phyloP scores from a whole-genome alignment of 805 yeast species.

The Candida patagonica region DNA sequence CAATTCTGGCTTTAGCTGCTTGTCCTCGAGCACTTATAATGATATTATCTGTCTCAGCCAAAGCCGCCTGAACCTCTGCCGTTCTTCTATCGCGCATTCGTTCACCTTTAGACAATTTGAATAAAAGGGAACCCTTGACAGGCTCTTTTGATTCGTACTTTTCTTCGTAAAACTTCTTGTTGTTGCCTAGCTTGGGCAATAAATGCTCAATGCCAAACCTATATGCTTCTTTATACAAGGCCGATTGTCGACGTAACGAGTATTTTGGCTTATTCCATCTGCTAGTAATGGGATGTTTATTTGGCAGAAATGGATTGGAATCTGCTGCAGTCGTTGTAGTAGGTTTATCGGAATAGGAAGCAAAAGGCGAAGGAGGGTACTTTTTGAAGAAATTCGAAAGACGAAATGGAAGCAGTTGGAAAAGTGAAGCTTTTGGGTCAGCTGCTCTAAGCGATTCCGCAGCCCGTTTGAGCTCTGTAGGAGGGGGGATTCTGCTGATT shows the following conservation, averaged over 20 bases:
- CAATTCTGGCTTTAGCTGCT: slow-evolving; percentile 1
- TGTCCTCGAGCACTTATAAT: slow-evolving; percentile 2
- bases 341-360: slow-evolving; percentile 54
- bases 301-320: slow-evolving; percentile 82
- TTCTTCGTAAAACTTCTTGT: slow-evolving; percentile 67
- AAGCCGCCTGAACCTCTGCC: slow-evolving; percentile 54
- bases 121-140: slow-evolving; percentile 67
- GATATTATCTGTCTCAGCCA: slow-evolving; percentile 46
- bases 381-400: slow-evolving; percentile 67
- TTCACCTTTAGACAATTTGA: slow-evolving; percentile 78
- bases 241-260: slow-evolving; percentile 76
- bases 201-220: slow-evolving; percentile 71
- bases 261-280: slow-evolving; percentile 66
- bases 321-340: slow-evolving; percentile 55
- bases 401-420: slow-evolving; percentile 55
- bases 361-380: slow-evolving; percentile 79
- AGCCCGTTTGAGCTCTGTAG: neutral
- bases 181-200: slow-evolving; percentile 54
- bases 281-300: slow-evolving; percentile 75
- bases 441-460: slow-evolving; percentile 6
- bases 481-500: neutral
- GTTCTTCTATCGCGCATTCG: slow-evolving; percentile 47
- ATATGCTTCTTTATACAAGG: slow-evolving; percentile 71
- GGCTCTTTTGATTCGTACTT: slow-evolving; percentile 60
- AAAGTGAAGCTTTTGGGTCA: slow-evolving; percentile 24